Conservation (phyloP, 1,284 basidiomycete species). For the Puccinia sorghi region DNA sequence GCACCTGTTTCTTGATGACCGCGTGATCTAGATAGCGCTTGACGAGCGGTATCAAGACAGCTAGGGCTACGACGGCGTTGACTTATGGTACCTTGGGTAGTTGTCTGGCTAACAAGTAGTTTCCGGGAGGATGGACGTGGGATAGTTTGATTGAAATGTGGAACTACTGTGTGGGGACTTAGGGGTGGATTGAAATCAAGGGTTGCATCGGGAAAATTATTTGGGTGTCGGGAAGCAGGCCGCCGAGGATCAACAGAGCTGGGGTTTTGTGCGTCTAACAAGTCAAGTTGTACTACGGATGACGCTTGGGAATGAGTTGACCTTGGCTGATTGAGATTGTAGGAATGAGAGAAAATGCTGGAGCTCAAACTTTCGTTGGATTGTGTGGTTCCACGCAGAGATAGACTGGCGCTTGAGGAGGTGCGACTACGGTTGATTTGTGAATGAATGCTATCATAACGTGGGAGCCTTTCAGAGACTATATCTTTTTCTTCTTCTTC, state of each 20-base stretch:
- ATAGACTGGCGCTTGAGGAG: conserved; percentile 18
- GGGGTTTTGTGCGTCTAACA: neutral
- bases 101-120: conserved; percentile 24
- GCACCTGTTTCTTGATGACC: neutral
- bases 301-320: conserved; percentile 5
- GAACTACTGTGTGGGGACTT: neutral
- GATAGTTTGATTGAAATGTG: neutral
- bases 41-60: conserved; percentile 8
- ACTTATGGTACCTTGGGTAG: conserved; percentile 33
- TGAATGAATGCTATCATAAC: conserved; percentile 10
- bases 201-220: neutral
- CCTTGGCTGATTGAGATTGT: neutral
- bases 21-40: neutral
- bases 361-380: conserved; percentile 28
- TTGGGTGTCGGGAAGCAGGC: conserved; percentile 8
- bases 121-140: neutral
- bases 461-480: conserved; percentile 16
- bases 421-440: conserved; percentile 18
- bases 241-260: conserved; percentile 5
- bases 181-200: neutral
- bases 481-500: conserved; percentile 18
- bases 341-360: conserved; percentile 11
- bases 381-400: neutral
- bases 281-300: neutral
- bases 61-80: conserved; percentile 19